A percentile compares a stretch with the other conserved stretches of the same genome.
These are phyloP conservation scores for Starmerella apicola DNA, from an alignment of 805 yeast species.

Conservation along the genomic window DNA sequence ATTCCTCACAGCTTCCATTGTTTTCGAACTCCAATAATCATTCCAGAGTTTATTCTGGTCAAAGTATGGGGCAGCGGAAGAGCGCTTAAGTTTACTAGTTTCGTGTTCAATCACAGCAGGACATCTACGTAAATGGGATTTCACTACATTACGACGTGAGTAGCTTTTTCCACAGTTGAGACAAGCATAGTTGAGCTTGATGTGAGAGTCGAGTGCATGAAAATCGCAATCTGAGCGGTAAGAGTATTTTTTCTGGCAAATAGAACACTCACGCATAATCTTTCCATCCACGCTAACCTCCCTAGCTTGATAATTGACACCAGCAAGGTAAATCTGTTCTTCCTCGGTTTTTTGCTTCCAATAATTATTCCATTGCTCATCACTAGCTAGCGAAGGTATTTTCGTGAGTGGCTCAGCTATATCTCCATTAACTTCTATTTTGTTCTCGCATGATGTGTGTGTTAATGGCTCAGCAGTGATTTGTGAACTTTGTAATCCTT, in stretches of 20 bases:
- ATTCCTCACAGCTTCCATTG: not conserved
- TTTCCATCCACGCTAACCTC: no score
- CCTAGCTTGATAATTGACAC: no score
- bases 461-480: no score
- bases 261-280: no score
- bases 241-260: not conserved
- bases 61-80: no score
- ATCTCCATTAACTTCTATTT: no score
- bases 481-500: no score
- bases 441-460: no score
- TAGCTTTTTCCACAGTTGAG: not conserved
- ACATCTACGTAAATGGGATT: not conserved
- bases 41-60: not conserved
- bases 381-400: not conserved
- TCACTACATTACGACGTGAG: not conserved
- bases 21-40: not conserved
- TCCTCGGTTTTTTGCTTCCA: not conserved
- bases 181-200: not conserved
- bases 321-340: not conserved
- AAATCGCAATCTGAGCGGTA: not conserved
- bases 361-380: not conserved
- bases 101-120: no score
- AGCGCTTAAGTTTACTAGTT: no score
- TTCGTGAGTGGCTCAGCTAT: not conserved
- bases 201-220: not conserved